These are phyloP conservation scores for Auricularia auricula-judae DNA, from an alignment of 768 basidiomycete genomes.

Conservation along the genomic window DNA sequence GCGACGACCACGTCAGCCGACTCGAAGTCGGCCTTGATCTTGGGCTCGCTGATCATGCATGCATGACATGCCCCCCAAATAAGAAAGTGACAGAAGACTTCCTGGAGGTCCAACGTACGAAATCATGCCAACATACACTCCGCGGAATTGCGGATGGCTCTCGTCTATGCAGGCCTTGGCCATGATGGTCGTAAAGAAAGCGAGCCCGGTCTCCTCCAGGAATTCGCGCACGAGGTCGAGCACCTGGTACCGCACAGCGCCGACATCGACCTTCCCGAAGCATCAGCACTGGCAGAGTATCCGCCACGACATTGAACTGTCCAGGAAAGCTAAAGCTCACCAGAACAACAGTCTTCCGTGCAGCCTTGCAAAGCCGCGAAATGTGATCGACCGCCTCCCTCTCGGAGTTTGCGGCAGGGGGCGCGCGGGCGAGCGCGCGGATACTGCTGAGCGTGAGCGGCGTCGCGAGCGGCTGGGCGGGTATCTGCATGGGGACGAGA, in stretches of 20 bases:
- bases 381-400: slow-evolving; percentile 65
- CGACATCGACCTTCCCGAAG: slow-evolving; percentile 42
- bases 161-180: slow-evolving; percentile 35
- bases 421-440: slow-evolving; percentile 11
- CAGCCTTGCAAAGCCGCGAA: slow-evolving; percentile 46
- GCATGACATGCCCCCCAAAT: not conserved
- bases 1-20: not conserved
- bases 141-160: not conserved
- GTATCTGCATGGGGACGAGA: slow-evolving; percentile 57
- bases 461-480: slow-evolving; percentile 47
- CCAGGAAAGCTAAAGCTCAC: slow-evolving; percentile 19
- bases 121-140: not conserved
- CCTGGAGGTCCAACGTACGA: not conserved
- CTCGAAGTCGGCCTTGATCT: not conserved
- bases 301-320: too few relatives aligned
- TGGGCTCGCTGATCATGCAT: not conserved
- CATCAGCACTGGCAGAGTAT: not conserved
- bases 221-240: slow-evolving; percentile 53
- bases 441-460: slow-evolving; percentile 35
- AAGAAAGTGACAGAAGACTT: too few relatives aligned
- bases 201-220: slow-evolving; percentile 51
- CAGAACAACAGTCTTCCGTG: slow-evolving; percentile 55
- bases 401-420: slow-evolving; percentile 28
- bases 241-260: slow-evolving; percentile 61
- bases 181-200: slow-evolving; percentile 69